Conservation (phyloP, 805 yeast genomes). For the Candida yuanshanica region DNA sequence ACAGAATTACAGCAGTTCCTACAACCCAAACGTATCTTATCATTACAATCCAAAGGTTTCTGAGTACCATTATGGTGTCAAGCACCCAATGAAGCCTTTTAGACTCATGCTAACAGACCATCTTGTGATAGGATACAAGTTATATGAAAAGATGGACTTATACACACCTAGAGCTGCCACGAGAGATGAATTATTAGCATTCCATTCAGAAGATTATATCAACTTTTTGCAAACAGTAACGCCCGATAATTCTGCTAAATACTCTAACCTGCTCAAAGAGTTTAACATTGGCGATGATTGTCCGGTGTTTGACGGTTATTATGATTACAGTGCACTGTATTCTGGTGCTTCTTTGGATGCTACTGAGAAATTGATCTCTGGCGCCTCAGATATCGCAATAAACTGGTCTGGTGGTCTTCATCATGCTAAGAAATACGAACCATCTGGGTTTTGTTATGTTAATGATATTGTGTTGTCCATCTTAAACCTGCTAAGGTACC, state of each 20-base stretch:
- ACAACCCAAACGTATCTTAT: constrained; percentile 66
- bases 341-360: constrained; percentile 93
- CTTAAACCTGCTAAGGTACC: constrained; percentile 69
- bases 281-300: constrained; percentile 97
- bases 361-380: constrained; percentile 72
- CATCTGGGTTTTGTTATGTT: constrained; percentile 86
- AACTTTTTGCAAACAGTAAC: constrained; percentile 87
- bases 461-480: constrained; percentile 88
- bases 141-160: constrained; percentile 95
- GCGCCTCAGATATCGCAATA: constrained; percentile 86
- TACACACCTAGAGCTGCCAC: constrained; percentile 94
- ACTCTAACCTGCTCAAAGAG: constrained; percentile 81
- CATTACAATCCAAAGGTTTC: constrained; percentile 71
- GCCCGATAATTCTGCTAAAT: constrained; percentile 85
- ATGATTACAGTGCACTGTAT: constrained; percentile 69
- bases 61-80: constrained; percentile 67
- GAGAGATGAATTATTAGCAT: constrained; percentile 95
- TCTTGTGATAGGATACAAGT: constrained; percentile 92
- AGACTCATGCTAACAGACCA: constrained; percentile 98
- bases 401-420: constrained; percentile 93
- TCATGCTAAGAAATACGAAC: constrained; percentile 87
- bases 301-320: constrained; percentile 75
- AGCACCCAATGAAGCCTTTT: constrained; percentile 99
- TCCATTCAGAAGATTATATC: constrained; percentile 95
- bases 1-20: constrained; percentile 29